Percentiles rank a stretch among this genome's conserved stretches.
Conservation (phyloP, 2,329 filamentous ascomycete genomes). For the Rhynchosporium secalis region DNA sequence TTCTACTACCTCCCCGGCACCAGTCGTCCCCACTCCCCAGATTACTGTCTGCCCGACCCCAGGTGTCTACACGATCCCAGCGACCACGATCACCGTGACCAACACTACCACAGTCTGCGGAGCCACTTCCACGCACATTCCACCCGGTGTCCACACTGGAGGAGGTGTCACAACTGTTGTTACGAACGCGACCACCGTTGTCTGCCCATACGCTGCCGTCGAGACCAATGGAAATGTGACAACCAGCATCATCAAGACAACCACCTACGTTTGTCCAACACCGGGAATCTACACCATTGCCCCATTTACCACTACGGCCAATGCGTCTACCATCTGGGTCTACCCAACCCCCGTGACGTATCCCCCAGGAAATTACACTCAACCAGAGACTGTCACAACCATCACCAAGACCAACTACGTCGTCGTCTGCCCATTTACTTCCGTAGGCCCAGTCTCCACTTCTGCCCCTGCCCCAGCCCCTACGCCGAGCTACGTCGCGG, state of each 20-base stretch:
- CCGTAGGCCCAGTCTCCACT: constrained; percentile 39
- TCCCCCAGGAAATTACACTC: constrained; percentile 71
- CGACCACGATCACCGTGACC: constrained; percentile 67
- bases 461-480: too few relatives aligned
- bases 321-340: constrained; percentile 55
- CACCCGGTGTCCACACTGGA: constrained; percentile 65
- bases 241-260: constrained; percentile 67
- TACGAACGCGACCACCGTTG: constrained; percentile 63
- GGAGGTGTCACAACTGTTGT: constrained; percentile 75
- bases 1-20: constrained; percentile 27
- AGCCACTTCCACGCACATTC: constrained; percentile 60
- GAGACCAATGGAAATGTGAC: constrained; percentile 58
- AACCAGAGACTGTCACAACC: constrained; percentile 65
- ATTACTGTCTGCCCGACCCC: constrained; percentile 60
- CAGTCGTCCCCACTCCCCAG: constrained; percentile 48
- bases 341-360: constrained; percentile 67
- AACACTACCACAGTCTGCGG: constrained; percentile 67
- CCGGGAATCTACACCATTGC: constrained; percentile 76
- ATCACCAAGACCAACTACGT: constrained; percentile 68
- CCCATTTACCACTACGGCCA: constrained; percentile 62
- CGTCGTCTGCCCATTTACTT: constrained; percentile 69
- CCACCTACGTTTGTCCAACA: constrained; percentile 71
- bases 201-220: constrained; percentile 68
- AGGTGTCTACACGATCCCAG: constrained; percentile 74
- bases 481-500: too few relatives aligned